Evolutionary conservation across 2,329 filamentous ascomycete genomes (phyloP), one percentile per base, ranked within the genome.

Genomic region (Talaromyces sp.): DNA sequence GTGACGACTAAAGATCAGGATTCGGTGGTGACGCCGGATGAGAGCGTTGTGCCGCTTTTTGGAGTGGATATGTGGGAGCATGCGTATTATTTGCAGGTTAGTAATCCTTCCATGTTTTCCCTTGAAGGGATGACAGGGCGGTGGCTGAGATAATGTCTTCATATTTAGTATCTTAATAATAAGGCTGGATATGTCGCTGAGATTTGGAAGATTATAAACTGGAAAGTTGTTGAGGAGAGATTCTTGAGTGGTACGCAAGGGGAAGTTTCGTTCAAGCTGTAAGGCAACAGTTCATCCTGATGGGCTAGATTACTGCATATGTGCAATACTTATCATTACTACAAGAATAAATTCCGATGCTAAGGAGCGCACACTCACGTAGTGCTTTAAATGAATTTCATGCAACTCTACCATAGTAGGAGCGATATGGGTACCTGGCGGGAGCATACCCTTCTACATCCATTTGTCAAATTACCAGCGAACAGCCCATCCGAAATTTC

Each of bases 61-160:
- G 92, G 91, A 0, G 83, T 96, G 2, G 92, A 96, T 75, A 94
- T 96, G 87, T 96, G 92, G 92, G 92, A 96, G 81, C 92, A 96
- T 80, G 92, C 92, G 0, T 96, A 96, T 75, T 96, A 96, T 74
- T 80, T 96, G 19, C 91, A 92, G 83, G 87, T 89, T 67, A 69
- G 80, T 35, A 7, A 19, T 3, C 22, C 15, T 6, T 11, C 17
- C 10, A 5, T 13, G 1, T 4, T 19, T 25, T 27, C 9, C 1
- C 31, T 4, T 8, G 4, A 1, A 37, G 0, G n/a, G n/a, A 5
- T 49, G n/a, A 22, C 3, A 15, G 15, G 25, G 31, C 8, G 4
- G 13, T 17, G 3, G 33, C 56, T 64, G 11, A 62, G 10, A 9
- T 33, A 43, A 17, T 22, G 19, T 22, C 19, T 22, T 22, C 19